A percentile compares a stretch with the other conserved stretches of the same genome.
Conservation (phyloP, 139 green algal species). For the Mychonastes homosphaera region DNA sequence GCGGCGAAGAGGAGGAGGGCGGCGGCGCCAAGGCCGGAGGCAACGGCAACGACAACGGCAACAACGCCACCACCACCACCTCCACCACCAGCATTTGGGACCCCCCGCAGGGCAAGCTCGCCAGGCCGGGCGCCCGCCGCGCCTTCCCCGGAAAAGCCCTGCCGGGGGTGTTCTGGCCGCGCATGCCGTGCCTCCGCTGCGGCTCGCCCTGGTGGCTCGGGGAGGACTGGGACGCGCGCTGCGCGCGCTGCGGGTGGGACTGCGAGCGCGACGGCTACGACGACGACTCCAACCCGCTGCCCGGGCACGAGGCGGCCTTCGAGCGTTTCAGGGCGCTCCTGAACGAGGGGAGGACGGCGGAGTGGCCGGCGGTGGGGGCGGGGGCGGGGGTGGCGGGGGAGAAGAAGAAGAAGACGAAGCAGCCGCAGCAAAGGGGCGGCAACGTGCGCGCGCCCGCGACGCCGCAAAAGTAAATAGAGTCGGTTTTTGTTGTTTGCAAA, state of each 20-base stretch:
- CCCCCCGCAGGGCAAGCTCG: constrained; percentile 31
- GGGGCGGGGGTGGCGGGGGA: too few species aligned
- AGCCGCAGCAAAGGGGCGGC: too few species aligned
- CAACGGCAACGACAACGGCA: constrained; percentile 4
- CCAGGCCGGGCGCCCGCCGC: constrained; percentile 22
- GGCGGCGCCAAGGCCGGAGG: constrained; percentile 13
- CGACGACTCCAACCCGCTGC: constrained; percentile 61
- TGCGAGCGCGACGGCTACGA: constrained; percentile 67
- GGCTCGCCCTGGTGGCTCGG: constrained; percentile 75
- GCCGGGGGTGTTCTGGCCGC: constrained; percentile 35
- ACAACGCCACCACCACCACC: constrained; percentile 4
- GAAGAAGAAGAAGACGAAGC: too few species aligned
- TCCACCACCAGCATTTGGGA: constrained; percentile 3
- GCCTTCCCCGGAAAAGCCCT: neutral
- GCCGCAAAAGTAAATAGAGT: too few species aligned
- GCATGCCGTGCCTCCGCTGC: constrained; percentile 58
- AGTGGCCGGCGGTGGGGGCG: too few species aligned
- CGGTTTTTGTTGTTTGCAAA: too few species aligned
- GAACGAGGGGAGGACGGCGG: constrained; percentile 30
- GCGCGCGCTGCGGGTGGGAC: constrained; percentile 52
- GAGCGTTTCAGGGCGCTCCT: constrained; percentile 36
- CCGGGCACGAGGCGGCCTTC: constrained; percentile 33
- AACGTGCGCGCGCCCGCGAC: too few species aligned
- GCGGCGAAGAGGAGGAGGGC: too few species aligned
- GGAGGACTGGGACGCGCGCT: constrained; percentile 70